Conservation (phyloP, 2,329 filamentous ascomycete genomes). For the Fusarium annulatum region DNA sequence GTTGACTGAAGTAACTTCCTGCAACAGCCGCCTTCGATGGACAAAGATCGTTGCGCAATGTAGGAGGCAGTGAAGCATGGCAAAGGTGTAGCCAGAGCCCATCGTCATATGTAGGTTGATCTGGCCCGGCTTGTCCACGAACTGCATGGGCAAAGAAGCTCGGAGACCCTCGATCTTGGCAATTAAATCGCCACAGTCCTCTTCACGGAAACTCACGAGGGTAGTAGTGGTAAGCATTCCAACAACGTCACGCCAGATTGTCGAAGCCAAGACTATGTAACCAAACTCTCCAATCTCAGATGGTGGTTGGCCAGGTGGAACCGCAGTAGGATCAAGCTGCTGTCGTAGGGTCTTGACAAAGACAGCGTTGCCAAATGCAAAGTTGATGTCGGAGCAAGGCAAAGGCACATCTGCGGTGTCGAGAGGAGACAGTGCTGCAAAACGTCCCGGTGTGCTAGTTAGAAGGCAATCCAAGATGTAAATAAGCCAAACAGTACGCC, state of each 20-base stretch:
- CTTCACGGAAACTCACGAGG: constrained; percentile 64
- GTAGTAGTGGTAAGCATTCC: constrained; percentile 69
- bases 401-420: constrained; percentile 67
- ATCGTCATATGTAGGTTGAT: constrained; percentile 72
- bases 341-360: constrained; percentile 66
- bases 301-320: constrained; percentile 52
- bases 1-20: constrained; percentile 64
- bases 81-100: constrained; percentile 71
- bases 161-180: constrained; percentile 67
- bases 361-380: constrained; percentile 70
- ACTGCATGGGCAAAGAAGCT: constrained; percentile 66
- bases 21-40: constrained; percentile 68
- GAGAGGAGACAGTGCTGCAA: constrained; percentile 64
- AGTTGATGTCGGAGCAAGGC: constrained; percentile 71
- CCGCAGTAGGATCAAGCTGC: constrained; percentile 51
- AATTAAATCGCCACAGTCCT: constrained; percentile 62
- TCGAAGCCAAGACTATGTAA: constrained; percentile 69
- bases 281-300: constrained; percentile 70
- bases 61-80: constrained; percentile 71
- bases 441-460: constrained; percentile 70
- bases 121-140: constrained; percentile 69
- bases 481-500: constrained; percentile 70
- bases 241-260: constrained; percentile 71
- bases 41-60: constrained; percentile 71
- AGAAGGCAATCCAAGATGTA: constrained; percentile 72